phyloP scores from a whole-genome alignment of 2,329 filamentous ascomycete species.

The Chaetoscypha palmicola region DNA sequence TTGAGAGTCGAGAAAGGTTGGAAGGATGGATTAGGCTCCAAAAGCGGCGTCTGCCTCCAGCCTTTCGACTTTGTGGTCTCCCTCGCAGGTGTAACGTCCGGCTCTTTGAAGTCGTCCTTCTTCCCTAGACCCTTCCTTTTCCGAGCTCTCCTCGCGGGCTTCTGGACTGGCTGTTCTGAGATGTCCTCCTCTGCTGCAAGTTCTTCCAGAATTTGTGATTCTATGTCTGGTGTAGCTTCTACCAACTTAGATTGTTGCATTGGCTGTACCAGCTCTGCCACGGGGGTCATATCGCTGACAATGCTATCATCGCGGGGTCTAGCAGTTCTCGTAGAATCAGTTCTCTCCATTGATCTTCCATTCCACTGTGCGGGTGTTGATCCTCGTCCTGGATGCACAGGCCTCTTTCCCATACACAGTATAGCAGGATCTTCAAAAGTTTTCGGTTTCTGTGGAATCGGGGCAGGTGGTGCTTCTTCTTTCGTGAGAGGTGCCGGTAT shows the following conservation, averaged over 20 bases:
- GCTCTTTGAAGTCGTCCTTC: constrained; percentile 33
- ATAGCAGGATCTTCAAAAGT: constrained; percentile 32
- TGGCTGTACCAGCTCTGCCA: constrained; percentile 38
- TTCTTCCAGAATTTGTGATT: constrained; percentile 23
- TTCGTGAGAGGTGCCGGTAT: neutral
- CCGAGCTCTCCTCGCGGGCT: constrained; percentile 36
- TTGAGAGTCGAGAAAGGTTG: constrained; percentile 57
- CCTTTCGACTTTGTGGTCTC: constrained; percentile 50
- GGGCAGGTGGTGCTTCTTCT: constrained; percentile 3
- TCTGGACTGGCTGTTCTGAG: constrained; percentile 16
- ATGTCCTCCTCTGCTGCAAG: constrained; percentile 17
- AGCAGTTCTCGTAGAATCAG: constrained; percentile 20
- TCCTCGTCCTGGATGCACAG: constrained; percentile 24
- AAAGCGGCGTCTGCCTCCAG: constrained; percentile 60
- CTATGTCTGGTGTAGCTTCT: constrained; percentile 16
- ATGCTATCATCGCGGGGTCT: constrained; percentile 17
- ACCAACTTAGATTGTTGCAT: constrained; percentile 36
- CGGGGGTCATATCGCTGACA: constrained; percentile 26
- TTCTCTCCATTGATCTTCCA: constrained; percentile 28
- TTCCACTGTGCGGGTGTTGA: constrained; percentile 26
- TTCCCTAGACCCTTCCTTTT: constrained; percentile 32
- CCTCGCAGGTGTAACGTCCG: constrained; percentile 38
- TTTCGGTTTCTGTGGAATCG: constrained; percentile 12
- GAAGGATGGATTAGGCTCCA: constrained; percentile 55
- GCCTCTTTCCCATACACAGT: constrained; percentile 30